These are phyloP conservation scores for Lyophyllum atratum DNA, from an alignment of 768 basidiomycete genomes.

Conservation along the genomic window DNA sequence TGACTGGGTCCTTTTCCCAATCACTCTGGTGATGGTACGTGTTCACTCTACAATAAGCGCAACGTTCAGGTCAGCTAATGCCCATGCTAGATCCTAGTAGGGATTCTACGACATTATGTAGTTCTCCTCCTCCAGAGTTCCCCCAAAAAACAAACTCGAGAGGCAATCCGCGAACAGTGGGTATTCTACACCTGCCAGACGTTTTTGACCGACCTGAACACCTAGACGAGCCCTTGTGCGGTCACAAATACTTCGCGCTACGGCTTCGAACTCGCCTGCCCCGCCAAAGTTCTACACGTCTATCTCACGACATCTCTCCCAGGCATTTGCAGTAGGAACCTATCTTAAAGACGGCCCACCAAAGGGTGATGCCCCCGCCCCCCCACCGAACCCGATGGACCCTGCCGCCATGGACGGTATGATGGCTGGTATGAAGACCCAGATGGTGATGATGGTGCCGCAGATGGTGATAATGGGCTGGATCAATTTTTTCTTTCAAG, in stretches of 20 bases:
- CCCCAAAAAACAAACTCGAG: constrained; percentile 78
- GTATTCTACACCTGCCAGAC: constrained; percentile 30
- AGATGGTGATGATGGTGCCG: constrained; percentile 98
- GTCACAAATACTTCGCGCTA: constrained; percentile 81
- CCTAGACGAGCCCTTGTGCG: constrained; percentile 75
- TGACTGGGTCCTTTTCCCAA: constrained; percentile 93
- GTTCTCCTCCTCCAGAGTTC: constrained; percentile 80
- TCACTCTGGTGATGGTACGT: constrained; percentile 94
- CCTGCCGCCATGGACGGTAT: constrained; percentile 95
- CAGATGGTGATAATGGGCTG: constrained; percentile 99
- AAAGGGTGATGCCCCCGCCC: constrained; percentile 55
- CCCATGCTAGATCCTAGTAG: constrained; percentile 76
- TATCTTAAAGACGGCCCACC: constrained; percentile 88
- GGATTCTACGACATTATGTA: constrained; percentile 91
- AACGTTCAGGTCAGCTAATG: constrained; percentile 2
- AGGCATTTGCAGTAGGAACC: constrained; percentile 70
- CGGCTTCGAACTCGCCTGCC: constrained; percentile 79
- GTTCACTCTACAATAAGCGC: neutral
- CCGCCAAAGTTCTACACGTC: constrained; percentile 72
- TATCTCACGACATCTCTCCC: constrained; percentile 73
- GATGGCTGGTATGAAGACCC: constrained; percentile 99
- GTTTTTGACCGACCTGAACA: constrained; percentile 6
- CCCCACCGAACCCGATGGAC: constrained; percentile 86
- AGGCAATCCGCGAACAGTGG: constrained; percentile 91
- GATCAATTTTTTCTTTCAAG: constrained; percentile 99